Evolutionary conservation across 2,329 filamentous ascomycete genomes (phyloP), one percentile per base, ranked within the genome.

Genomic region (Talaromyces marneffei): DNA sequence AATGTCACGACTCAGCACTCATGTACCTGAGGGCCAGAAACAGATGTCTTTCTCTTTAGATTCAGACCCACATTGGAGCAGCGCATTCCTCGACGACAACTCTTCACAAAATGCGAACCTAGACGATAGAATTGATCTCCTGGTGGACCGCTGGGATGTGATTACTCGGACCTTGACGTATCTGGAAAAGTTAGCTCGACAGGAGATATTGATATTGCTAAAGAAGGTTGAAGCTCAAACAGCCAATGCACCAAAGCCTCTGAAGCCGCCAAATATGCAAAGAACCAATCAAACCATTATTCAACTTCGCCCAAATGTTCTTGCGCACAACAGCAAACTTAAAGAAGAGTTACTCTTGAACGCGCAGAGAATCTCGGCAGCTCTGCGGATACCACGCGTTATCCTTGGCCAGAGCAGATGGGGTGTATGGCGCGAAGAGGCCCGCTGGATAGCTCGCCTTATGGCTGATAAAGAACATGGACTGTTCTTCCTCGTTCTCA

Each of bases 341-440:
- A 79, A 78, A 55, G 75, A 76, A 10, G 78, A 81, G 18, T 77
- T 79, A 3, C 71, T 80, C 40, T 71, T 76, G 31, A 79, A 80
- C 31, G 77, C 78, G 18, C 78, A 79, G 59, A 77, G 83, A 44
- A 79, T 85, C 14, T 77, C 80, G 12, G 76, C 79, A 53, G 83
- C 82, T 55, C 77, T 85, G 66, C 79, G 81, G 63, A 83, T 83
- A 33, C 83, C 82, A 16, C 78, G 80, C 54, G 83, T 85, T 9
- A 73, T 82, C 60, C 83, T 83, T 2, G 83, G 83, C 3, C 83
- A 85, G 66, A 82, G 80, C 56, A 79, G 82, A 62, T 85, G 83
- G 81, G 83, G 82, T 10, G 79, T 85, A 10, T 86, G 83, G 83
- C 79, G 83, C 60, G 83, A 85, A 65, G 83, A 86, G 71, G 82